Evolutionary conservation across 169 alveolate genomes (phyloP).

Genomic region (Cryptosporidium felis): DNA sequence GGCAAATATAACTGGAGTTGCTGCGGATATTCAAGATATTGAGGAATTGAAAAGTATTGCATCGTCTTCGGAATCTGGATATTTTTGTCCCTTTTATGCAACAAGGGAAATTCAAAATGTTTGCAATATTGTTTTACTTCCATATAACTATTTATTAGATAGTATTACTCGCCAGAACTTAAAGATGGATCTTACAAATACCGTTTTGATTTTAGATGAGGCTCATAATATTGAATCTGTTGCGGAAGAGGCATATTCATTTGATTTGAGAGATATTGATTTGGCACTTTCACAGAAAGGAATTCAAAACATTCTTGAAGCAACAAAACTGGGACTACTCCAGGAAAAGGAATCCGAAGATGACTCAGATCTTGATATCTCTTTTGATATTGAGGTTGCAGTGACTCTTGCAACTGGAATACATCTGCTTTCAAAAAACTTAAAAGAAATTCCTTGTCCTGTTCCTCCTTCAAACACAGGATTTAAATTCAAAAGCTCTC

Average conservation of each 20-base stretch:
- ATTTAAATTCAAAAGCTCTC: background rate
- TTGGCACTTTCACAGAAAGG: slow-evolving; percentile 75
- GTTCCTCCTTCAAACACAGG: background rate
- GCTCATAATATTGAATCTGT: slow-evolving; percentile 92
- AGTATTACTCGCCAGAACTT: slow-evolving; percentile 82
- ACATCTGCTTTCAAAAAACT: slow-evolving; percentile 25
- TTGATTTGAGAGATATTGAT: slow-evolving; percentile 76
- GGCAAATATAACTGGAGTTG: slow-evolving; percentile 73
- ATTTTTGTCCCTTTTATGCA: slow-evolving; percentile 91
- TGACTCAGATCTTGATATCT: slow-evolving; percentile 31
- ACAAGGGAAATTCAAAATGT: slow-evolving; percentile 82
- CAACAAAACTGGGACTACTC: slow-evolving; percentile 21
- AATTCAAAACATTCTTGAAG: slow-evolving; percentile 63
- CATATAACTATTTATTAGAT: slow-evolving; percentile 91
- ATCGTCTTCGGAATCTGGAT: slow-evolving; percentile 74
- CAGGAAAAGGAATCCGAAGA: slow-evolving; percentile 15
- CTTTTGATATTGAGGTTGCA: slow-evolving; percentile 69
- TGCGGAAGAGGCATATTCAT: slow-evolving; percentile 88
- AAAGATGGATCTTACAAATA: slow-evolving; percentile 80
- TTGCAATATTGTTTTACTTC: slow-evolving; percentile 88
- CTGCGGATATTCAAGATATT: slow-evolving; percentile 85
- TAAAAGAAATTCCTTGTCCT: slow-evolving; percentile 20
- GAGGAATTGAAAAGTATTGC: slow-evolving; percentile 85
- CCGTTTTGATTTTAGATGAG: slow-evolving; percentile 92
- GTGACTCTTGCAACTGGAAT: slow-evolving; percentile 35